Percentiles rank a stretch among this genome's conserved stretches.
These are phyloP conservation scores for Hypoxylon sp. DNA, from an alignment of 2,329 filamentous ascomycete species.

Conservation along the genomic window DNA sequence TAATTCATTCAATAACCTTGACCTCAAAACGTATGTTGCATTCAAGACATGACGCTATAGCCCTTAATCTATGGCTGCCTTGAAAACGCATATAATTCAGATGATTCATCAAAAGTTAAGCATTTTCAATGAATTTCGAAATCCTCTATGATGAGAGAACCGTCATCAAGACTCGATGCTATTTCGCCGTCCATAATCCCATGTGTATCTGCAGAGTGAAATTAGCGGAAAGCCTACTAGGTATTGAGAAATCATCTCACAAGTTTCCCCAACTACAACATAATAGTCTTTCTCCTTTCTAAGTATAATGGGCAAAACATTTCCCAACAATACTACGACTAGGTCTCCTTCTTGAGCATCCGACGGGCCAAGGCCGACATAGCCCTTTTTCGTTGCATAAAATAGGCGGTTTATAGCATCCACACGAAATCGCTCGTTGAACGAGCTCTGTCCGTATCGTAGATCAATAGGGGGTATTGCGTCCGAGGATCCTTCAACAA, in stretches of 20 bases:
- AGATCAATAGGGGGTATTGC: slow-evolving; percentile 25
- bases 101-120: no score
- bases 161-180: not conserved
- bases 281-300: slow-evolving; percentile 16
- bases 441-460: slow-evolving; percentile 6
- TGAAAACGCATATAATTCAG: no score
- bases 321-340: slow-evolving; percentile 19
- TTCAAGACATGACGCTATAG: no score
- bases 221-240: not conserved
- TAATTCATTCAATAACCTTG: no score
- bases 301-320: slow-evolving; percentile 10
- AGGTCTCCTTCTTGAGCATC: slow-evolving; percentile 8
- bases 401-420: slow-evolving; percentile 19
- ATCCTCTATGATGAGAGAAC: not conserved
- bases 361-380: slow-evolving; percentile 19
- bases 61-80: no score
- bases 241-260: slow-evolving; percentile 5
- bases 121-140: slow-evolving; percentile 18
- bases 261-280: slow-evolving; percentile 24
- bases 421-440: slow-evolving; percentile 11
- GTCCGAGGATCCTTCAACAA: slow-evolving; percentile 8
- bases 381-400: slow-evolving; percentile 11
- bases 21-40: no score
- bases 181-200: slow-evolving; percentile 29
- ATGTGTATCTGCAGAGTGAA: slow-evolving; percentile 11